Base-by-base conservation (phyloP, 805 yeast genomes). In the Schizosaccharomyces osmophilus region DNA sequence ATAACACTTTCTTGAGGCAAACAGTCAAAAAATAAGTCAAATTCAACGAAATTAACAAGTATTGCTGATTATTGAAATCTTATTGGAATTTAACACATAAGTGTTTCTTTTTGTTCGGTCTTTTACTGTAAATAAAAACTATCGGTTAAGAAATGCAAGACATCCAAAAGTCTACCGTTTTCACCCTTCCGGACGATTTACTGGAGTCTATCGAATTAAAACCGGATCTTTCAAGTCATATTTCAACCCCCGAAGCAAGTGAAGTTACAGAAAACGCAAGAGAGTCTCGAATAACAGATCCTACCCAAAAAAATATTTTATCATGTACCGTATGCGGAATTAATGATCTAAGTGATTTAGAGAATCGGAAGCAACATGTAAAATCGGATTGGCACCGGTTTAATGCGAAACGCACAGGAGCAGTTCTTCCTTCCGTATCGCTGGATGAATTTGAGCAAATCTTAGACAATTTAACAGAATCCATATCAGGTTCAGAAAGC, bases 371-470 rank as follows among this genome's bases (percentile, higher is more conserved):
- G 62, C 69, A 67, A 2, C 85, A 82, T 66, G 82, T 76, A 70
- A 80, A 79, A 66, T 73, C 82, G 0, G 86, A 82, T 66, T 73
- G 76, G 26, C 82, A 83, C 66, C 74, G 79, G 48, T 75, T 76
- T 67, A 86, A 86, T 67, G 64, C 79, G 61, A 82, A 82, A 68
- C 73, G 89, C 62, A 68, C 73, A 9, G 65, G 78, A 36, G 71
- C 71, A 48, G 77, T 78, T 0, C 71, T 79, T 59, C 69, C 73
- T 0, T 73, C 79, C 0, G 68, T 84, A 19, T 71, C 77, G 2
- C 85, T 79, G 64, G 77, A 71, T 2, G 81, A 82, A 67, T 85
- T 84, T 66, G 85, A 82, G 43, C 70, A 73, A 13, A 65, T 80
- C 48, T 68, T 79, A 60, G 57, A 26, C 61, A 67, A 65, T 22